These are phyloP conservation scores for Nannochloropsis gaditana DNA, from an alignment of 108 stramenopile species.

Conservation along the genomic window DNA sequence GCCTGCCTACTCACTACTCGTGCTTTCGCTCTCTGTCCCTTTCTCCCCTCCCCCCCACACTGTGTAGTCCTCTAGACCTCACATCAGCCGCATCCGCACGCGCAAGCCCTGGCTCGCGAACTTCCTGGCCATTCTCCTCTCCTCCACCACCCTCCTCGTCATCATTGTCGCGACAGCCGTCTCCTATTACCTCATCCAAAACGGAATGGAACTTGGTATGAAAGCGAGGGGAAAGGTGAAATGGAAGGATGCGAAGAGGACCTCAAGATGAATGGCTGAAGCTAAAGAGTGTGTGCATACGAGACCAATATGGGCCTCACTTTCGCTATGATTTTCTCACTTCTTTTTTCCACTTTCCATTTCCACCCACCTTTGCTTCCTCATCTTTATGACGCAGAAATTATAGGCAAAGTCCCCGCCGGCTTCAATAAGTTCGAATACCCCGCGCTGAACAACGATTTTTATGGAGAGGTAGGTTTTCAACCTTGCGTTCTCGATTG, in stretches of 20 bases:
- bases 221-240: neutral
- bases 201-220: neutral
- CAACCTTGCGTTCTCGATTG: neutral
- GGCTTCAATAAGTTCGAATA: neutral
- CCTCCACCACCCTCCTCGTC: neutral
- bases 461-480: neutral
- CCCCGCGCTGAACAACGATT: neutral
- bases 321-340: neutral
- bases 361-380: neutral
- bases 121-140: neutral
- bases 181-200: neutral
- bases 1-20: neutral
- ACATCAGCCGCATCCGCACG: neutral
- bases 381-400: neutral
- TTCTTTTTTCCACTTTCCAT: neutral
- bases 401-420: constrained; percentile 2
- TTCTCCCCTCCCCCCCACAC: neutral
- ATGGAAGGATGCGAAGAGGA: no score
- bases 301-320: no score
- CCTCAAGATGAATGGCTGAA: no score
- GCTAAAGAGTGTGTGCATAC: no score
- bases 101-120: neutral
- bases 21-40: neutral
- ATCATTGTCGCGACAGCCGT: neutral
- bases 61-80: neutral